Evolutionary conservation across 139 green algal species (phyloP).

Genomic region (Zygnema circumcarinatum): DNA sequence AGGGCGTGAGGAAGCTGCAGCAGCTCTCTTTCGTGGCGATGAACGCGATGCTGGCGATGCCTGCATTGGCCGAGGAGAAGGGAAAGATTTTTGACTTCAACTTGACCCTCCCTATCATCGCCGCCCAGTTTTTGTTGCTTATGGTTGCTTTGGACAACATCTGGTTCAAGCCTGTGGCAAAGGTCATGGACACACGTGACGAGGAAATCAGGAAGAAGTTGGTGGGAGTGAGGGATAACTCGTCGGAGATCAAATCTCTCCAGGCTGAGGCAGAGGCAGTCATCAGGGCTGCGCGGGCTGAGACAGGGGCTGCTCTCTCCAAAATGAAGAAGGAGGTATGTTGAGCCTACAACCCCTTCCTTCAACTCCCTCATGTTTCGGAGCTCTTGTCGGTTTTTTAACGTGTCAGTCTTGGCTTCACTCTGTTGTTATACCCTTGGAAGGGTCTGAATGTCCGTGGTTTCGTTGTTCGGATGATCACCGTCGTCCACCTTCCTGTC

Average conservation of each 20-base stretch:
- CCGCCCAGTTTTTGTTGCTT: slow-evolving; percentile 65
- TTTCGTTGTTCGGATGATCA: too few relatives aligned
- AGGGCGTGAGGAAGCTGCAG: slow-evolving; percentile 6
- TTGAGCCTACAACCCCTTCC: too few relatives aligned
- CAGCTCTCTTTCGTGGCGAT: not conserved
- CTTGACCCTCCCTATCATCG: slow-evolving; percentile 69
- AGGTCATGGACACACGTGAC: slow-evolving; percentile 69
- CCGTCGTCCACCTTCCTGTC: too few relatives aligned
- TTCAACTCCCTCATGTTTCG: too few relatives aligned
- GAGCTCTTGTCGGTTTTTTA: too few relatives aligned
- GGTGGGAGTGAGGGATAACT: slow-evolving; percentile 65
- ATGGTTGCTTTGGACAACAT: slow-evolving; percentile 71
- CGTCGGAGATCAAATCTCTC: slow-evolving; percentile 60
- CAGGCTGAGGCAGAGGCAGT: slow-evolving; percentile 62
- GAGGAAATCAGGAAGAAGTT: slow-evolving; percentile 65
- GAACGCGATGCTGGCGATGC: slow-evolving; percentile 40
- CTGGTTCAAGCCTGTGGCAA: slow-evolving; percentile 67
- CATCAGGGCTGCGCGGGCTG: slow-evolving; percentile 57
- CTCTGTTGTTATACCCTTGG: too few relatives aligned
- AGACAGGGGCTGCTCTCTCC: slow-evolving; percentile 35
- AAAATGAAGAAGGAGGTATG: slow-evolving; percentile 58
- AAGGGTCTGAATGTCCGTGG: too few relatives aligned
- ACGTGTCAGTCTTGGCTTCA: too few relatives aligned
- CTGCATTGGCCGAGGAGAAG: slow-evolving; percentile 57
- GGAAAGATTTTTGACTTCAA: slow-evolving; percentile 75